Evolutionary conservation across 139 green algal species (phyloP), one percentile per base, ranked within the genome.

Genomic region (Closterium sp.): DNA sequence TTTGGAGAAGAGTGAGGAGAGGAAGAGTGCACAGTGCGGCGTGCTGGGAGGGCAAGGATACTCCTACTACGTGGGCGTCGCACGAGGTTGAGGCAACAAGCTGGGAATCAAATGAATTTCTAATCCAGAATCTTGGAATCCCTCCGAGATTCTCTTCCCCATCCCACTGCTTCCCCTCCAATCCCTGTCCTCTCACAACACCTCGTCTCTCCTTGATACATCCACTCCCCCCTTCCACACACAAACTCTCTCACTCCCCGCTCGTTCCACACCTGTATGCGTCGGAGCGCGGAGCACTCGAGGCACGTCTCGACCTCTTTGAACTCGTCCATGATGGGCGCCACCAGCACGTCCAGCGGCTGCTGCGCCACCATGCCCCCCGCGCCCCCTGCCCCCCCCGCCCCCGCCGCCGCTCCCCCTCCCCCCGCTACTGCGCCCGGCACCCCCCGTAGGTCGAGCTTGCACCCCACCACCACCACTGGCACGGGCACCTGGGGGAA

Each of bases 231-330:
- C 55, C 16, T 4, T 10, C 83, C 83, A 25, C 83, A 25, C 83
- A 34, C 83, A 83, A 83, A 28, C 64, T 83, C 64, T 83, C 16
- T 83, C 64, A 28, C 64, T 28, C 64, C 64, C 64, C 16, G 10
- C 12, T 16, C 16, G 16, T 83, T 83, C 8, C 31, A 1, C 64
- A 91, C 89, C 89, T 92, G 84, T 92, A 92, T 76, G 81, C 36
- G 83, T 6, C 16, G 96, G 87, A 95, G 95, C 34, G 97, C 95
- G 23, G 95, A 97, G 94, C 97, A 98, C 93, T 98, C 97, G 84
- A 98, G 96, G 93, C 96, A 98, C 25, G 96, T 96, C 92, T 98
- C 97, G 7, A 98, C 95, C 83, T 97, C 93, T 23, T 90, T 93
- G 85, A 95, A 95, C 28, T 96, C 91, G 28, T 95, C 91, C 36